Conservation (phyloP, 768 basidiomycete species). For the Crucibulum laeve region DNA sequence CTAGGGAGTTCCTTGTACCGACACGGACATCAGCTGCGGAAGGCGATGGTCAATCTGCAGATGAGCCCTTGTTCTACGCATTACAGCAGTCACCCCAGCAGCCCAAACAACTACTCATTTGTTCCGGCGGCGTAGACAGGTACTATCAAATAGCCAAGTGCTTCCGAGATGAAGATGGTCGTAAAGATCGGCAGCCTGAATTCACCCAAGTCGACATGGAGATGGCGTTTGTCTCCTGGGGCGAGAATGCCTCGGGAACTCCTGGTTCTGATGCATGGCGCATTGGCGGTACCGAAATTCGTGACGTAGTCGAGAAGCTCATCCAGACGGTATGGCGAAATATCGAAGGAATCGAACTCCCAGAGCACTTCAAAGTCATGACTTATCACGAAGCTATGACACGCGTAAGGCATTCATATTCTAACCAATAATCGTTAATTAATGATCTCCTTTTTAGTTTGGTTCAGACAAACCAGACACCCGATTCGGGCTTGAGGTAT, state of each 20-base stretch:
- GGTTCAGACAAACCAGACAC: slow-evolving; percentile 96
- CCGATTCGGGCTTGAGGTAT: slow-evolving; percentile 82
- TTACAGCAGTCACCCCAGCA: slow-evolving; percentile 95
- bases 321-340: slow-evolving; percentile 74
- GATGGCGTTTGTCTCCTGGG: slow-evolving; percentile 94
- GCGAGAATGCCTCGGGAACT: slow-evolving; percentile 20
- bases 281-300: slow-evolving; percentile 84
- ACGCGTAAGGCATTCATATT: slow-evolving; percentile 45
- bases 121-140: slow-evolving; percentile 82
- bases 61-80: slow-evolving; percentile 68
- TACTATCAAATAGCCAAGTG: slow-evolving; percentile 94
- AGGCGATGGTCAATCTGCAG: slow-evolving; percentile 11
- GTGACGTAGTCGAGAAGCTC: slow-evolving; percentile 71
- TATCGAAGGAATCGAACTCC: slow-evolving; percentile 58
- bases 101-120: slow-evolving; percentile 89
- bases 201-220: slow-evolving; percentile 97
- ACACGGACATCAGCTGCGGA: slow-evolving; percentile 44
- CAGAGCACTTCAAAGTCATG: slow-evolving; percentile 70
- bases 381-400: slow-evolving; percentile 91
- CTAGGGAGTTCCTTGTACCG: slow-evolving; percentile 90
- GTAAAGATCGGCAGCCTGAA: slow-evolving; percentile 94
- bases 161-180: slow-evolving; percentile 93
- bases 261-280: slow-evolving; percentile 50
- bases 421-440: slow-evolving; percentile 10
- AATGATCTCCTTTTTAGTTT: slow-evolving; percentile 47